Evolutionary conservation across 805 yeast genomes (phyloP).

Genomic region (Tetrapisispora iriomotensis): DNA sequence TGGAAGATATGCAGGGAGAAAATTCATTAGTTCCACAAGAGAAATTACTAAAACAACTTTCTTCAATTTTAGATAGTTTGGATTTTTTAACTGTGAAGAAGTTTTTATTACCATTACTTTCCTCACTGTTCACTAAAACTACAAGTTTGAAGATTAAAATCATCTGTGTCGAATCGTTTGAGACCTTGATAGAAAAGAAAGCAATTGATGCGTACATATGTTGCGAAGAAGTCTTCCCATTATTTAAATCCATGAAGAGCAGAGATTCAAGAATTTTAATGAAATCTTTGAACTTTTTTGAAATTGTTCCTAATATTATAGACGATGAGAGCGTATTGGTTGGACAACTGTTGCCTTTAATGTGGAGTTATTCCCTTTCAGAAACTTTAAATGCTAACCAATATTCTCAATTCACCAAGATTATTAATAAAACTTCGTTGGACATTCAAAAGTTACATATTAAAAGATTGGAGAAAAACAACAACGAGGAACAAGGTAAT

Average conservation of each 20-base stretch:
- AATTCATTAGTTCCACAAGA: constrained; percentile 37
- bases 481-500: constrained; percentile 11
- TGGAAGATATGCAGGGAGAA: constrained; percentile 17
- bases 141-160: constrained; percentile 73
- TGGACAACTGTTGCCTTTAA: constrained; percentile 44
- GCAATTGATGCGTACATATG: constrained; percentile 63
- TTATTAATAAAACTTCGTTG: constrained; percentile 34
- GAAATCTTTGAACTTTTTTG: constrained; percentile 38
- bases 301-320: constrained; percentile 29
- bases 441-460: constrained; percentile 37
- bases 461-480: constrained; percentile 24
- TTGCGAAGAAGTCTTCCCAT: constrained; percentile 71
- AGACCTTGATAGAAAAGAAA: constrained; percentile 44
- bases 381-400: constrained; percentile 34
- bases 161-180: constrained; percentile 52
- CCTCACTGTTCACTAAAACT: constrained; percentile 71
- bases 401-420: constrained; percentile 32
- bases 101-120: constrained; percentile 61
- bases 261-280: constrained; percentile 57
- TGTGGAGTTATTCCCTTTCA: constrained; percentile 42
- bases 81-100: constrained; percentile 67
- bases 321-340: constrained; percentile 41
- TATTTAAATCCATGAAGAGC: constrained; percentile 65
- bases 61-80: constrained; percentile 35
- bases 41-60: constrained; percentile 36